These are phyloP conservation scores for Bipolaris cookei DNA, from an alignment of 2,329 filamentous ascomycete genomes.

Conservation along the genomic window DNA sequence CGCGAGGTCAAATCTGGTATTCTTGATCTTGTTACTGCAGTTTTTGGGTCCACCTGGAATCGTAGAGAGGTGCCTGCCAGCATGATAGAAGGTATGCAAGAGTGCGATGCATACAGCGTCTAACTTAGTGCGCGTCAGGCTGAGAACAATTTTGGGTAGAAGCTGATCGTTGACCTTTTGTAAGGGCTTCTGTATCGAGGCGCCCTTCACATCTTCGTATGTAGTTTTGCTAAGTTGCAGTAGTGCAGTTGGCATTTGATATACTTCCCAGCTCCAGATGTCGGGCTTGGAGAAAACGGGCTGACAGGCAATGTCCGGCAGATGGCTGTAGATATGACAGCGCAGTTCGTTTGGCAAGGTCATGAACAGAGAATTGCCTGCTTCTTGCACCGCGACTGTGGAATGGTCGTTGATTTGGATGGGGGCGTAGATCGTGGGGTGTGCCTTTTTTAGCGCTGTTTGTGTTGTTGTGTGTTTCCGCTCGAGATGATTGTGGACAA, in stretches of 20 bases:
- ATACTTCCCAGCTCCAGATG: conserved; percentile 3
- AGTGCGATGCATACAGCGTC: background rate
- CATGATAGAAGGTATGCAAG: background rate
- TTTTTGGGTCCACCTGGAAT: background rate
- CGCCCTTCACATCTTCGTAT: background rate
- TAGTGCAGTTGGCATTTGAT: background rate
- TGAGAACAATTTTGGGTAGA: background rate
- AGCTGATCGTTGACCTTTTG: background rate
- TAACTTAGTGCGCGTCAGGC: background rate
- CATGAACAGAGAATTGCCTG: background rate
- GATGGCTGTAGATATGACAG: background rate
- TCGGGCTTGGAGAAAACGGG: background rate
- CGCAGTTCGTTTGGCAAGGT: background rate
- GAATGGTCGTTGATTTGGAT: background rate
- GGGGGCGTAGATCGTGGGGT: background rate
- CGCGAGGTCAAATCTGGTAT: background rate
- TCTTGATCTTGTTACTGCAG: background rate
- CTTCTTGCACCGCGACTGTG: background rate
- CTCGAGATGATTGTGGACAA: background rate
- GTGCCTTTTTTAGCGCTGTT: background rate
- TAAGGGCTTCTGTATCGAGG: background rate
- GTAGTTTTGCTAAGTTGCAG: conserved; percentile 1
- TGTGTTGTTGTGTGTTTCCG: background rate
- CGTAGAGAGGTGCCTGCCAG: background rate
- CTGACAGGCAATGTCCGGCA: background rate